Evolutionary conservation across 2,329 filamentous ascomycete genomes (phyloP), one percentile per base, ranked within the genome.

Genomic region (Malbranchea cinnamomea): DNA sequence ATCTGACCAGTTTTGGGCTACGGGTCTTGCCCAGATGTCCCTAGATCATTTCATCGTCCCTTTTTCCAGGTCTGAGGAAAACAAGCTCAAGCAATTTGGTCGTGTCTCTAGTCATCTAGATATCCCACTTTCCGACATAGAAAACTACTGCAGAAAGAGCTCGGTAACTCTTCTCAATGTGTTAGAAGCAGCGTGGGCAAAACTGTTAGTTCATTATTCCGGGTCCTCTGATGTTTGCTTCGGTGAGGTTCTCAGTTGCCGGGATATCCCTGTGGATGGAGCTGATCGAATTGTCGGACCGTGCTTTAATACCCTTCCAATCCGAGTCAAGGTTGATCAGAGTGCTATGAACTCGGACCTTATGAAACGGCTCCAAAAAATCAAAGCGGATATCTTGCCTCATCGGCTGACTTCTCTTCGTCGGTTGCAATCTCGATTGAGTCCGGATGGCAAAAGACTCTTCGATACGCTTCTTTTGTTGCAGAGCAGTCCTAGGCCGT

Each of bases 241-340:
- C 45, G 85, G 87, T 1, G 89, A 82, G 42, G 76, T 94, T 2
- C 67, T 87, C 33, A 85, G 73, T 45, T 84, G 85, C 2, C 72
- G 85, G 5, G 76, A 74, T 1, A 48, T 81, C 6, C 56, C 70
- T 0, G 50, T 85, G 2, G 65, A 77, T 4, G 68, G 67, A 0
- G 60, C 87, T 7, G 74, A 85, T 21, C 60, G 65, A 3, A 66
- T 93, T 4, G 69, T 91, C n/a, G 83, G 81, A 0, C 85, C 85
- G 0, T 92, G 83, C 49, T 93, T 94, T 62, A 94, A 93, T 47
- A 92, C 85, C 0, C 55, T 93, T 8, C 83, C 85, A 0, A 47
- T 84, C 2, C 68, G 82, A 15, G 55, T 72, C 10, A 54, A 71
- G 18, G 37, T 79, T 6, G 53, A 62, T 1, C 46, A 47, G 2